Percentiles rank a stretch among this genome's conserved stretches.
Evolutionary conservation across 2,329 filamentous ascomycete species (phyloP).

Genomic region (Lachnellula arida): DNA sequence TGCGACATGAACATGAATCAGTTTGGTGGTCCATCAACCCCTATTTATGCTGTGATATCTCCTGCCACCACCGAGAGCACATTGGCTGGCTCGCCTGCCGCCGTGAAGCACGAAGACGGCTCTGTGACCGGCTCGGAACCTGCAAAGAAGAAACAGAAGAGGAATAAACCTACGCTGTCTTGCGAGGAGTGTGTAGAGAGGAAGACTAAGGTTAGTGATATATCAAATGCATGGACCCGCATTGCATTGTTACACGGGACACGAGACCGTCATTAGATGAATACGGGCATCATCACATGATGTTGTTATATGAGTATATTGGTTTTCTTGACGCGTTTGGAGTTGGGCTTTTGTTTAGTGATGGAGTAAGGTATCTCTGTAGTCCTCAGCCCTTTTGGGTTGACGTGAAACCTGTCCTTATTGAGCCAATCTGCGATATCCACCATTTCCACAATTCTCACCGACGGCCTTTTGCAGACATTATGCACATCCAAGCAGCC

Average conservation of each 20-base stretch:
- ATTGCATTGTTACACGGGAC: not conserved
- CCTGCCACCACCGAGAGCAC: conserved; percentile 19
- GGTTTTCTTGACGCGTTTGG: too few relatives aligned
- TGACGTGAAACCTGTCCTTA: too few relatives aligned
- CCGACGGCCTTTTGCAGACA: too few relatives aligned
- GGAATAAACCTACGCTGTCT: conserved; percentile 77
- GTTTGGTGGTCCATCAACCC: conserved; percentile 10
- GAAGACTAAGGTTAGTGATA: conserved; percentile 64
- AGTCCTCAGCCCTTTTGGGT: too few relatives aligned
- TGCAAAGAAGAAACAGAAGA: conserved; percentile 65
- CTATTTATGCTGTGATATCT: conserved; percentile 18
- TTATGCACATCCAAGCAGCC: too few relatives aligned
- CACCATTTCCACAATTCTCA: too few relatives aligned
- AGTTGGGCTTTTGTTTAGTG: too few relatives aligned
- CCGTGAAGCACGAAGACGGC: conserved; percentile 12
- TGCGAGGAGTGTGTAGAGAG: conserved; percentile 77
- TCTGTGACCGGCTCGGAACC: conserved; percentile 9
- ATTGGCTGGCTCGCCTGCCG: conserved; percentile 14
- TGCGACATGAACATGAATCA: conserved; percentile 14
- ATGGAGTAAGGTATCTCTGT: too few relatives aligned
- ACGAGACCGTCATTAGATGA: not conserved
- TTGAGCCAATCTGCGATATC: too few relatives aligned
- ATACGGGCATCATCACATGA: not conserved
- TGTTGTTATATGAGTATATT: not conserved
- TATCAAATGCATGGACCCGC: not conserved